phyloP scores from a whole-genome alignment of 352 stramenopile genomes.

The Pythium insidiosum region DNA sequence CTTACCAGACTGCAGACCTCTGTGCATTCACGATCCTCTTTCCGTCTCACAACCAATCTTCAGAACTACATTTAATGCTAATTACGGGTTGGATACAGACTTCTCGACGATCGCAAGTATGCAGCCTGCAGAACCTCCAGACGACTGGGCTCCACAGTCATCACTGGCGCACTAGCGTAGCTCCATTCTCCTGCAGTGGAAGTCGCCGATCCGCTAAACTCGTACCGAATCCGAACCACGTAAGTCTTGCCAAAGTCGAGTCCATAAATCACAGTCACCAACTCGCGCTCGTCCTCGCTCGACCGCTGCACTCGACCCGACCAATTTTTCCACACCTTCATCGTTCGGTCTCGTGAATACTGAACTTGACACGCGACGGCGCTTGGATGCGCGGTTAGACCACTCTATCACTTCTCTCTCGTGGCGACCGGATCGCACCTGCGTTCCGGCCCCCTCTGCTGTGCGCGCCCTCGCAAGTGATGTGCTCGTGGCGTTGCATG shows the following conservation, averaged over 20 bases:
- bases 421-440: too few relatives aligned
- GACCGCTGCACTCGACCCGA: conserved; percentile 32
- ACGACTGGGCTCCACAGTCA: conserved; percentile 30
- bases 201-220: conserved; percentile 35
- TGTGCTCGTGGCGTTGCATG: too few relatives aligned
- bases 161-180: conserved; percentile 28
- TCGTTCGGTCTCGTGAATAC: conserved; percentile 60
- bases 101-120: conserved; percentile 4
- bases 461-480: too few relatives aligned
- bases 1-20: too few relatives aligned
- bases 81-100: not conserved
- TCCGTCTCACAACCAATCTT: too few relatives aligned
- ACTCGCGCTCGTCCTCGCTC: conserved; percentile 38
- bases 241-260: conserved; percentile 73
- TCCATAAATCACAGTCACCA: conserved; percentile 54
- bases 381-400: too few relatives aligned
- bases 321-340: conserved; percentile 81
- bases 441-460: too few relatives aligned
- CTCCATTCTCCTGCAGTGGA: conserved; percentile 60
- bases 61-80: not conserved
- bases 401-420: too few relatives aligned
- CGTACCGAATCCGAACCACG: conserved; percentile 62
- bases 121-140: conserved; percentile 14
- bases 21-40: too few relatives aligned
- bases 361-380: conserved; percentile 56